Percentiles rank a stretch among this genome's conserved stretches.
phyloP scores from a whole-genome alignment of 768 basidiomycete species.

The Termitomyces bulborhizus region DNA sequence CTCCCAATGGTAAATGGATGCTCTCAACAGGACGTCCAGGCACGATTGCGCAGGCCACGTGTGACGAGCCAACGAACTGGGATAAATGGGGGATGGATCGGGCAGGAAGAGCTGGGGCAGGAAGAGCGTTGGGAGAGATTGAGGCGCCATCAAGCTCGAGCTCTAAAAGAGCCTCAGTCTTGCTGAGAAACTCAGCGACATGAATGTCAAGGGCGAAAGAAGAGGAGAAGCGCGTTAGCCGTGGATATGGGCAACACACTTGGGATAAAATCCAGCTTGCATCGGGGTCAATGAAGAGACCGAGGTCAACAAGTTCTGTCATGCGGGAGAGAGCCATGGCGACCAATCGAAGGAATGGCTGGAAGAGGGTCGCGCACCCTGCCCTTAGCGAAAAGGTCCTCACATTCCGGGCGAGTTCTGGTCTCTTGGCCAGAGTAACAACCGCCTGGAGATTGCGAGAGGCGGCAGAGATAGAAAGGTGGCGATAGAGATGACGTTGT shows the following conservation, averaged over 20 bases:
- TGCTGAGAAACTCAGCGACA: slow-evolving; percentile 53
- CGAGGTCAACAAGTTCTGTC: slow-evolving; percentile 52
- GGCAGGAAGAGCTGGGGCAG: slow-evolving; percentile 29
- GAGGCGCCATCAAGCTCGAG: slow-evolving; percentile 47
- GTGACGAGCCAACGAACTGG: slow-evolving; percentile 57
- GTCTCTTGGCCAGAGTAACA: slow-evolving; percentile 47
- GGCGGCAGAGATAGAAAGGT: slow-evolving; percentile 39
- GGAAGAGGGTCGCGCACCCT: slow-evolving; percentile 34
- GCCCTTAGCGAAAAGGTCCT: slow-evolving; percentile 54
- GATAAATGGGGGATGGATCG: slow-evolving; percentile 36
- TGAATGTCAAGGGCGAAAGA: slow-evolving; percentile 57
- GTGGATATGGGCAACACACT: slow-evolving; percentile 30
- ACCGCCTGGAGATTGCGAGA: slow-evolving; percentile 44
- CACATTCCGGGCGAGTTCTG: slow-evolving; percentile 56
- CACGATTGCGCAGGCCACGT: slow-evolving; percentile 48
- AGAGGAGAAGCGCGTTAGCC: slow-evolving; percentile 49
- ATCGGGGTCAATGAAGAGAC: slow-evolving; percentile 44
- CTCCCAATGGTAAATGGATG: slow-evolving; percentile 56
- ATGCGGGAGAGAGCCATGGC: slow-evolving; percentile 52
- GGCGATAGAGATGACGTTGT: slow-evolving; percentile 58
- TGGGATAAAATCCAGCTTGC: slow-evolving; percentile 49
- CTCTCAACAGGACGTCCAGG: slow-evolving; percentile 62
- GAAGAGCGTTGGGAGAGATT: slow-evolving; percentile 19
- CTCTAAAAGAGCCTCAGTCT: slow-evolving; percentile 46
- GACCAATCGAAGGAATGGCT: slow-evolving; percentile 43